These are phyloP conservation scores for Nephelium lappaceum DNA, from an alignment of 345 rosid genomes.

Conservation along the genomic window DNA sequence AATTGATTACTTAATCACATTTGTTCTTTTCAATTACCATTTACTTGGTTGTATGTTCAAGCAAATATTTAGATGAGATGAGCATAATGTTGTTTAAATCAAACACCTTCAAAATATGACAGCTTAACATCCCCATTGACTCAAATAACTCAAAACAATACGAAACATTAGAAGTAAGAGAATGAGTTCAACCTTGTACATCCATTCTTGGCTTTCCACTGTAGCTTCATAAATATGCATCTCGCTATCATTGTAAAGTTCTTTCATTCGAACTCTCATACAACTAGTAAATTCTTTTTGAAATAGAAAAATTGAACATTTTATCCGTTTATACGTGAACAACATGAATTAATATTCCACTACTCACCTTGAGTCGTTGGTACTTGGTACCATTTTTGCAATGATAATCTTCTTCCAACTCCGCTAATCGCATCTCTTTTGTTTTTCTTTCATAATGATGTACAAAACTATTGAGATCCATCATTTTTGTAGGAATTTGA, in stretches of 20 bases:
- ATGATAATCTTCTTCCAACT: constrained; percentile 4
- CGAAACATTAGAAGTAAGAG: neutral
- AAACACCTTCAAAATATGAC: constrained; percentile 10
- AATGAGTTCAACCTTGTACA: neutral
- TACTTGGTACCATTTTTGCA: neutral
- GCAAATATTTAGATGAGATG: no score
- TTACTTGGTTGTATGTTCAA: no score
- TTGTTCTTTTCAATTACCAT: no score
- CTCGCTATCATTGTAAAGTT: neutral
- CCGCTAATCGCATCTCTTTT: neutral
- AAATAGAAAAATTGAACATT: neutral
- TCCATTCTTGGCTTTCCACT: neutral
- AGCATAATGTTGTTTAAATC: neutral
- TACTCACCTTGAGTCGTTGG: neutral
- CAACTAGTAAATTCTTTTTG: neutral
- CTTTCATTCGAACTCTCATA: neutral
- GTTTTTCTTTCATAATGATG: neutral
- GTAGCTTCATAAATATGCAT: neutral
- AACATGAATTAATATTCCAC: neutral
- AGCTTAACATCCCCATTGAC: constrained; percentile 14
- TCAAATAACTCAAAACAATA: neutral
- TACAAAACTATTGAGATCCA: no score
- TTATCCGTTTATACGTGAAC: neutral
- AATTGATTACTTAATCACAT: no score
- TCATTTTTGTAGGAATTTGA: neutral